Percentiles rank a stretch among this genome's conserved stretches.
phyloP scores from a whole-genome alignment of 129 eudicot species.

The Flaveria linearis region DNA sequence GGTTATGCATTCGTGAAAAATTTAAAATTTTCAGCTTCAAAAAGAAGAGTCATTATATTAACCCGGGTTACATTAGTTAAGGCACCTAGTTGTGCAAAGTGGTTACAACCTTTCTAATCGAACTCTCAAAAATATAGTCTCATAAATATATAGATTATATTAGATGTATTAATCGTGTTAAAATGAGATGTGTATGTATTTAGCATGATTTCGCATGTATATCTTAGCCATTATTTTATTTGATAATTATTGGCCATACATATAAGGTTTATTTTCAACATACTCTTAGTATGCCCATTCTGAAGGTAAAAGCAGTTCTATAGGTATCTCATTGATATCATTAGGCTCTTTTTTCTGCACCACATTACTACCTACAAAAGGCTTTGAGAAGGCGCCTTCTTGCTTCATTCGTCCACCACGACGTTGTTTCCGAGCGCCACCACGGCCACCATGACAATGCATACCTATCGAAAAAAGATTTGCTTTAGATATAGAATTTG shows the following conservation, averaged over 20 bases:
- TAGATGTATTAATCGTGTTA: not conserved
- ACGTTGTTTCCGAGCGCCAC: not conserved
- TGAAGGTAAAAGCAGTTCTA: conserved; percentile 19
- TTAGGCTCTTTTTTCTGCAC: not conserved
- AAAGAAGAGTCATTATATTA: too few relatives aligned
- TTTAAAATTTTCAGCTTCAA: too few relatives aligned
- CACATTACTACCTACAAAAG: not conserved
- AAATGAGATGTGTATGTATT: not conserved
- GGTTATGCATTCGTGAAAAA: too few relatives aligned
- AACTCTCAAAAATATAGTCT: not conserved
- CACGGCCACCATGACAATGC: not conserved
- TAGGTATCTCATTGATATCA: conserved; percentile 13
- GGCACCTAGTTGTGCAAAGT: not conserved
- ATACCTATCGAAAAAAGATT: conserved; percentile 7
- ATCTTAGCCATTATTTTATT: conserved; percentile 14
- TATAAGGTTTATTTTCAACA: not conserved
- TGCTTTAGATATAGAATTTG: not conserved
- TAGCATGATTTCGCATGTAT: not conserved
- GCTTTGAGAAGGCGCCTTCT: not conserved
- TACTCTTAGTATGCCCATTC: conserved; percentile 28
- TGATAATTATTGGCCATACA: not conserved
- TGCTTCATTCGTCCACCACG: conserved; percentile 9
- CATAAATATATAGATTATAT: not conserved
- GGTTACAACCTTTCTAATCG: not conserved
- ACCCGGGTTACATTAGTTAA: not conserved